phyloP scores from a whole-genome alignment of 345 rosid genomes.

The Clausena lansium region DNA sequence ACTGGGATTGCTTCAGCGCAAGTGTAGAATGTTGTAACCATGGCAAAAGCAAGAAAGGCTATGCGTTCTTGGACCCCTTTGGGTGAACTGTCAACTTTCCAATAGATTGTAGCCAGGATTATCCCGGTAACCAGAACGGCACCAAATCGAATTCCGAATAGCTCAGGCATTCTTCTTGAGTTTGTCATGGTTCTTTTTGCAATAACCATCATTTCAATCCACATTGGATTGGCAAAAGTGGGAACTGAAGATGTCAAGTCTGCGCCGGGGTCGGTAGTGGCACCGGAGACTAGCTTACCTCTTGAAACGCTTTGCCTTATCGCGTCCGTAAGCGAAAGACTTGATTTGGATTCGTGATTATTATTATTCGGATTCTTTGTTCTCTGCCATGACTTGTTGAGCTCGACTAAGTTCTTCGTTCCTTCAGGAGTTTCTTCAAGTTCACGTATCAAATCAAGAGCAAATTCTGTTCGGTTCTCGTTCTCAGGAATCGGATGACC shows the following conservation, averaged over 20 bases:
- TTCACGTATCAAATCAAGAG: constrained; percentile 78
- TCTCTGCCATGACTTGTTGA: constrained; percentile 64
- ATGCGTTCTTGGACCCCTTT: constrained; percentile 82
- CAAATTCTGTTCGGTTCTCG: constrained; percentile 84
- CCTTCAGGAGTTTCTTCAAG: constrained; percentile 79
- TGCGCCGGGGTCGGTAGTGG: constrained; percentile 24
- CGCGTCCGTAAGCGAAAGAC: constrained; percentile 67
- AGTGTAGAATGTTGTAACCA: constrained; percentile 93
- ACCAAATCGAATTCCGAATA: constrained; percentile 70
- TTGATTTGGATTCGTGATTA: constrained; percentile 13
- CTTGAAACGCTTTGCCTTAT: constrained; percentile 69
- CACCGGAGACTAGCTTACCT: constrained; percentile 86
- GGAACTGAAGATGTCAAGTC: constrained; percentile 51
- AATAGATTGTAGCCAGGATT: constrained; percentile 80
- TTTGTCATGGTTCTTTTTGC: constrained; percentile 64
- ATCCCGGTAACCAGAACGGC: constrained; percentile 80
- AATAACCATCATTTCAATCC: constrained; percentile 80
- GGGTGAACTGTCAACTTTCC: constrained; percentile 76
- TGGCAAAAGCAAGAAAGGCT: constrained; percentile 93
- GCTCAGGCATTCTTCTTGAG: constrained; percentile 80
- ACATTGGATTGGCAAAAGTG: constrained; percentile 73
- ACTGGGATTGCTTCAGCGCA: constrained; percentile 94
- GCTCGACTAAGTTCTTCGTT: constrained; percentile 63
- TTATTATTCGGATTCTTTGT: constrained; percentile 18
- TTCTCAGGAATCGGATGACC: constrained; percentile 85